Base-by-base conservation (phyloP, 371 early-diverging fungal genomes). In the Mucor lusitanicus region DNA sequence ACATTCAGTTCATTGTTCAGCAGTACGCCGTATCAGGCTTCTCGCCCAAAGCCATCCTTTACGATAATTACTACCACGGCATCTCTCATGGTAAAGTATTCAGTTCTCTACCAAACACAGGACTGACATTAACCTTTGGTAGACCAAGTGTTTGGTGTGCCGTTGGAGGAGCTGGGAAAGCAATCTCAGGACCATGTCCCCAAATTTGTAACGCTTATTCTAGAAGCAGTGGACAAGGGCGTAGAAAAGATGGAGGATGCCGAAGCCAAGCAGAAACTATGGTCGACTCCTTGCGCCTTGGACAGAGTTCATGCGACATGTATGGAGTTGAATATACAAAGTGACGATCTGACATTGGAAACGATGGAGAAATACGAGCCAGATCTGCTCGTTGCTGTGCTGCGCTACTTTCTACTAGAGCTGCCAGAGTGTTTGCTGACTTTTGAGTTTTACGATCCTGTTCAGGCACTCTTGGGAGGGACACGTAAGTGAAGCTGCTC, bases 111-210 rank as follows among this genome's bases (percentile, higher is more conserved):
- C n/a, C n/a, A n/a, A n/a, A n/a, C n/a, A n/a, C n/a, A n/a, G n/a
- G n/a, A n/a, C n/a, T n/a, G n/a, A n/a, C n/a, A n/a, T n/a, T n/a
- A n/a, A n/a, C n/a, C n/a, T n/a, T 8, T 21, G 2, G 30, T 64
- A 57, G 90, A 90, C 73, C 92, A 92, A 80, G 81, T 87, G 12
- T 92, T 91, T 81, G 93, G 92, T 25, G 89, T 91, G 30, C 75
- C 88, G n/a, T 79, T 92, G 56, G 90, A 88, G 25, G 90, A 89
- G 56, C 82, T 90, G 42, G 85, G 85, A 28, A 76, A 84, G 57
- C 82, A 86, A 35, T 76, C 81, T 23, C 82, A 83, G 33, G 84
- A 82, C 67, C 75, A 76, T 48, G 81, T 89, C 6, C 92, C 93
- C 11, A 75, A 76, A 57, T 79, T 92, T 54, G 79, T 90, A 0